A percentile compares a stretch with the other conserved stretches of the same genome.
These are phyloP conservation scores for Ceratocystis papillata DNA, from an alignment of 2,329 filamentous ascomycete species.

Conservation along the genomic window DNA sequence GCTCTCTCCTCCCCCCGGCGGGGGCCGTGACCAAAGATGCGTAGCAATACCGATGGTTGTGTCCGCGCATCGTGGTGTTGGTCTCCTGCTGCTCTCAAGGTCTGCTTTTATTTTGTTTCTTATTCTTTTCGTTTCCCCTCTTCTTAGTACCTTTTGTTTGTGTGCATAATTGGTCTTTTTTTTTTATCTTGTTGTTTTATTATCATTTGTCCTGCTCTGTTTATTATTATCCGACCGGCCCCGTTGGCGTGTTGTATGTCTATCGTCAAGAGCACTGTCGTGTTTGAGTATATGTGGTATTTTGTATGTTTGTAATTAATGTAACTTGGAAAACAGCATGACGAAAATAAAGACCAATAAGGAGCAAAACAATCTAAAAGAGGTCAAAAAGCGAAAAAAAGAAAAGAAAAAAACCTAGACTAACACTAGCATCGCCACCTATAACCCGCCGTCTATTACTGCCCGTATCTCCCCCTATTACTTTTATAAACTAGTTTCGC, in stretches of 20 bases:
- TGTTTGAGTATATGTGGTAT: neutral
- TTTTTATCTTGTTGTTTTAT: neutral
- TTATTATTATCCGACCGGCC: neutral
- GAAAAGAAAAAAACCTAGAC: neutral
- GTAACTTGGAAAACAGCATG: no score
- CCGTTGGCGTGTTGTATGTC: neutral
- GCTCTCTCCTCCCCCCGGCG: no score
- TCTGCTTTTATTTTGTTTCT: neutral
- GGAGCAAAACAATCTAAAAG: neutral
- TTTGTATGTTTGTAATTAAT: conserved; percentile 7
- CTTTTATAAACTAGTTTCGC: neutral
- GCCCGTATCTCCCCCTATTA: neutral
- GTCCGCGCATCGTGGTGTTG: no score
- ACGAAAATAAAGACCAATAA: no score
- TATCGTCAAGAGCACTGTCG: neutral
- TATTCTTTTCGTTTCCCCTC: neutral
- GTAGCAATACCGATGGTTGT: neutral
- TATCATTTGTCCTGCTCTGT: conserved; percentile 2
- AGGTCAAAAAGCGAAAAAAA: neutral
- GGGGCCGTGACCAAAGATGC: neutral
- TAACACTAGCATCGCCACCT: neutral
- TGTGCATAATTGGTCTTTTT: neutral
- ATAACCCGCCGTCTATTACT: neutral
- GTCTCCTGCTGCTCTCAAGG: neutral
- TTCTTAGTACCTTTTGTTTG: neutral